Evolutionary conservation across 2,329 filamentous ascomycete genomes (phyloP), one percentile per base, ranked within the genome.

Genomic region (Pseudopyrenochaeta lycopersici): DNA sequence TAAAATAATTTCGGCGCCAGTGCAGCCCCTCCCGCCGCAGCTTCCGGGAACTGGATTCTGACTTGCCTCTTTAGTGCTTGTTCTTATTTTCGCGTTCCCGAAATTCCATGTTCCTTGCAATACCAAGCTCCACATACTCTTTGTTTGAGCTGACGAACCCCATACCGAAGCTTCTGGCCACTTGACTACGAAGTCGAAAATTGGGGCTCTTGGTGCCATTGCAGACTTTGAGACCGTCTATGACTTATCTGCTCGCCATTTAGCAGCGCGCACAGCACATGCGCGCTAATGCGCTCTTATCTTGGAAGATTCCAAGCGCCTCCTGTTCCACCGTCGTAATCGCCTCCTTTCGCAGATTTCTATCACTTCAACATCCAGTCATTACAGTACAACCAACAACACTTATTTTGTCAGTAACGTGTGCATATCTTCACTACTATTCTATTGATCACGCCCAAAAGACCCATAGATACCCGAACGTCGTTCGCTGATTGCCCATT

Each of bases 131-230:
- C 68, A 68, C 67, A 52, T 36, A 40, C 33, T 47, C 57, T 67
- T 65, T 68, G 60, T 64, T 54, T 50, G 52, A 60, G 62, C 63
- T 63, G 61, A 64, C 61, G 62, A 62, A 63, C 54, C 58, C 46
- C 47, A 55, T 40, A 59, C 55, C 68, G 70, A 73, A 66, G 57
- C 54, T 69, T 74, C 70, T 74, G 66, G 70, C 67, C 70, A 51
- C 44, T 54, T 54, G 48, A 45, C 49, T 49, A 56, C 54, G 53
- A 56, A 51, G 56, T 61, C 61, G 46, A 66, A 67, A 67, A 68
- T 32, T 59, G 65, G 64, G 55, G 42, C 64, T 54, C 43, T 41
- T 40, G 32, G 52, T 60, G 56, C 61, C 52, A 59, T 56, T 47
- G 45, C 54, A 62, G 48, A 54, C 31, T 48, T 46, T 60, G 54